phyloP scores from a whole-genome alignment of 306 rosid species.

The Datisca glomerata region DNA sequence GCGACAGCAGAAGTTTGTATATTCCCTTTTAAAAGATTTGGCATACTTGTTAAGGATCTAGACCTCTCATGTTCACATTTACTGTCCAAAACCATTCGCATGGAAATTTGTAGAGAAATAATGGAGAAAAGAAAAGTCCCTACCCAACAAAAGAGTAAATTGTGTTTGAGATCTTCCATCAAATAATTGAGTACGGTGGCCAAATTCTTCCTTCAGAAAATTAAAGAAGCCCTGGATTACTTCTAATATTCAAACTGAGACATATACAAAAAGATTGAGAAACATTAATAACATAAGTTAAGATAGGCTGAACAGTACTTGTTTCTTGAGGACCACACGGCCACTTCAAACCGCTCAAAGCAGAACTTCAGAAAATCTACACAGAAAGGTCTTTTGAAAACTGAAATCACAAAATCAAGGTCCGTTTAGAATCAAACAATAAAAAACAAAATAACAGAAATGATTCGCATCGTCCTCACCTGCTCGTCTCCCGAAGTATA shows the following conservation, averaged over 20 bases:
- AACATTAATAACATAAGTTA: slow-evolving; percentile 1
- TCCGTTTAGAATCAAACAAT: slow-evolving; percentile 9
- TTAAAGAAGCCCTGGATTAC: slow-evolving; percentile 9
- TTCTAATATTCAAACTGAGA: neutral
- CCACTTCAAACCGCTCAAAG: slow-evolving; percentile 86
- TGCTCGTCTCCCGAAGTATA: slow-evolving; percentile 32
- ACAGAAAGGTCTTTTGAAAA: slow-evolving; percentile 75
- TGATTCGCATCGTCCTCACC: slow-evolving; percentile 22
- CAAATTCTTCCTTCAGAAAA: slow-evolving; percentile 44
- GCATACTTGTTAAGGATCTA: too few relatives aligned
- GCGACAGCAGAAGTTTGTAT: too few relatives aligned
- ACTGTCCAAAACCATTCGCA: too few relatives aligned
- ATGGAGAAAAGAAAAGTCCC: slow-evolving; percentile 13
- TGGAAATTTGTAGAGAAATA: neutral
- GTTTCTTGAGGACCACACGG: slow-evolving; percentile 75
- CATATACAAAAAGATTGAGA: neutral
- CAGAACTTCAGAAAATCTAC: slow-evolving; percentile 67
- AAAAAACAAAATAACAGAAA: slow-evolving; percentile 3
- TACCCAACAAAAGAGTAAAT: slow-evolving; percentile 78
- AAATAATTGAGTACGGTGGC: slow-evolving; percentile 26
- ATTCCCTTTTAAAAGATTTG: too few relatives aligned
- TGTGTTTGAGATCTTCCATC: slow-evolving; percentile 53
- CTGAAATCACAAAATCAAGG: slow-evolving; percentile 34
- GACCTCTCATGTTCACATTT: too few relatives aligned
- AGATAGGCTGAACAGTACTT: slow-evolving; percentile 33